Percentiles rank a stretch among this genome's conserved stretches.
phyloP scores from a whole-genome alignment of 805 yeast genomes.

The Yarrowia hollandica region DNA sequence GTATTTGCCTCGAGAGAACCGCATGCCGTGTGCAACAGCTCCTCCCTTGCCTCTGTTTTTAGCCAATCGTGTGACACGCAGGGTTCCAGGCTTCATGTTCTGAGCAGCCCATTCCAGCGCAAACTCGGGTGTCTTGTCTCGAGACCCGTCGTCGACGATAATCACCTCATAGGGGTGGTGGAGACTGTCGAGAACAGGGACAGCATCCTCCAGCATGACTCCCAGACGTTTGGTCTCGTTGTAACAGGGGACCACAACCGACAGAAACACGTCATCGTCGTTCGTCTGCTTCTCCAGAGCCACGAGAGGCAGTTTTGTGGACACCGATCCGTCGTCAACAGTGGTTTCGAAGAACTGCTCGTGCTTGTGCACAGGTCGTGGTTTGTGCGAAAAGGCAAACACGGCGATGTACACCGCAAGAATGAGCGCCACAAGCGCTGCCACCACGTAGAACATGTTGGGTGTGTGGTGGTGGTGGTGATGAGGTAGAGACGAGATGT shows the following conservation, averaged over 20 bases:
- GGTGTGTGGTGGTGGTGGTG: not conserved
- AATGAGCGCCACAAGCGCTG: conserved; percentile 12
- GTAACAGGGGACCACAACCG: conserved; percentile 90
- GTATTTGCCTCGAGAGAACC: conserved; percentile 68
- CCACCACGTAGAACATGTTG: conserved; percentile 23
- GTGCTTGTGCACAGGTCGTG: conserved; percentile 4
- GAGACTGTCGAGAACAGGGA: conserved; percentile 50
- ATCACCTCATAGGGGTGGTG: conserved; percentile 64
- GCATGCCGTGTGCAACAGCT: conserved; percentile 92
- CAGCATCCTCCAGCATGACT: conserved; percentile 42
- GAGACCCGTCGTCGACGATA: conserved; percentile 89
- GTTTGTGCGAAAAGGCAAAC: conserved; percentile 17
- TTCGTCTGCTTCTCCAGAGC: conserved; percentile 8
- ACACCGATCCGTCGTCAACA: conserved; percentile 6
- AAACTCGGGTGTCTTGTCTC: conserved; percentile 71
- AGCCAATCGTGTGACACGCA: conserved; percentile 69
- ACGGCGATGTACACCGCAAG: conserved; percentile 7
- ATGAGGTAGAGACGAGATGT: not conserved
- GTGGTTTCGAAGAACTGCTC: conserved; percentile 22
- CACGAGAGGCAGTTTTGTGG: not conserved
- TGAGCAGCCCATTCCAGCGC: conserved; percentile 62
- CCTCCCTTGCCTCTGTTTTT: conserved; percentile 94
- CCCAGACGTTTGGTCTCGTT: conserved; percentile 78
- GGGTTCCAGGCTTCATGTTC: conserved; percentile 55
- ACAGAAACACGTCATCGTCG: conserved; percentile 48